Percentiles rank a stretch among this genome's conserved stretches.
phyloP scores from a whole-genome alignment of 805 yeast species.

The Ogataea polymorpha region DNA sequence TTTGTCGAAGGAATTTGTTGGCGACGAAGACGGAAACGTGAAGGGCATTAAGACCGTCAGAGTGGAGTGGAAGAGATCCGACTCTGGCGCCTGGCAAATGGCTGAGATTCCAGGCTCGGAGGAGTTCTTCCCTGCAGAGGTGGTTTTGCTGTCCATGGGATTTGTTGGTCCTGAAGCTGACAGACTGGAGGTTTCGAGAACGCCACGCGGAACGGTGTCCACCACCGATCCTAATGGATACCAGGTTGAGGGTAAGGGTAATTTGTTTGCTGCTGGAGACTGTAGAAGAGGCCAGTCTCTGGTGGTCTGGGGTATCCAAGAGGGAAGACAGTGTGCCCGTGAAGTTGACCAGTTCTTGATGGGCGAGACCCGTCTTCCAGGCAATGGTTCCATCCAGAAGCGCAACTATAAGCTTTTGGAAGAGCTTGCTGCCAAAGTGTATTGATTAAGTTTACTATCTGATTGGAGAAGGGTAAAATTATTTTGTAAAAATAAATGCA shows the following conservation, averaged over 20 bases:
- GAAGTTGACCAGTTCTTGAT: constrained; percentile 79
- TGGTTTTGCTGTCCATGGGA: constrained; percentile 94
- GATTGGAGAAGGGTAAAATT: background rate
- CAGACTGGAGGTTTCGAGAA: constrained; percentile 62
- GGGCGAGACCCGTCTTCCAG: constrained; percentile 83
- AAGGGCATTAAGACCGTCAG: constrained; percentile 94
- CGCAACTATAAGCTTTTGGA: constrained; percentile 75
- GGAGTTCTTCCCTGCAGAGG: constrained; percentile 91
- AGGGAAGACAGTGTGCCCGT: constrained; percentile 97
- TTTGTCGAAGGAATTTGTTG: constrained; percentile 91
- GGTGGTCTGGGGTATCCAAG: constrained; percentile 99
- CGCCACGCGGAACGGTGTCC: constrained; percentile 81
- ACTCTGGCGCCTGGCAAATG: constrained; percentile 98
- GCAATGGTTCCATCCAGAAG: constrained; percentile 88
- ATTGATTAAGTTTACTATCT: constrained; percentile 10
- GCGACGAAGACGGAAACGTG: constrained; percentile 92
- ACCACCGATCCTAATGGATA: constrained; percentile 62
- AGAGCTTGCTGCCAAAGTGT: constrained; percentile 66
- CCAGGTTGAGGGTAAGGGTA: constrained; percentile 58
- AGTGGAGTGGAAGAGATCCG: constrained; percentile 97
- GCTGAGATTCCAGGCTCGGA: constrained; percentile 94
- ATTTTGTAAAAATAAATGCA: background rate
- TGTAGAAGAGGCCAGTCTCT: constrained; percentile 98
- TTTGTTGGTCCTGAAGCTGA: constrained; percentile 94
- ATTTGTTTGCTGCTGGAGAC: constrained; percentile 94